A percentile compares a stretch with the other conserved stretches of the same genome.
Conservation (phyloP, 2,329 filamentous ascomycete species). For the Paracoccidioides lutzii region DNA sequence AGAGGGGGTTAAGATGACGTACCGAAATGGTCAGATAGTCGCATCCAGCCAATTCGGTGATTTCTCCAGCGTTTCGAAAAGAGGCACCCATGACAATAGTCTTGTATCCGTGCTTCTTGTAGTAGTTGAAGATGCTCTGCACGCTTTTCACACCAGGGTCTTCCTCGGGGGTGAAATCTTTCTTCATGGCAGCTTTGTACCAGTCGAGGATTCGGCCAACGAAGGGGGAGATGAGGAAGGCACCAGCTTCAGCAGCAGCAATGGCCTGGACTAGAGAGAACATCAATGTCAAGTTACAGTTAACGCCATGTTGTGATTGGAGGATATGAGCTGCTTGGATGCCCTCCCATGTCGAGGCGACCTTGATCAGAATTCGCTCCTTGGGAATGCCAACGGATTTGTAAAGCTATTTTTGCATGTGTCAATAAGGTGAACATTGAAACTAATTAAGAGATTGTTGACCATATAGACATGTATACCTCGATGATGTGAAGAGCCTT, state of each 20-base stretch:
- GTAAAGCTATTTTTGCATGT: slow-evolving; percentile 57
- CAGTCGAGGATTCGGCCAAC: slow-evolving; percentile 98
- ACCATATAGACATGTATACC: slow-evolving; percentile 39
- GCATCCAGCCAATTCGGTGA: slow-evolving; percentile 94
- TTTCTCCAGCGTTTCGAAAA: slow-evolving; percentile 92
- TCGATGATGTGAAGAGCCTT: slow-evolving; percentile 97
- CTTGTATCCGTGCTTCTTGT: slow-evolving; percentile 99
- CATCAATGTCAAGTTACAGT: slow-evolving; percentile 98
- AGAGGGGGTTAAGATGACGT: slow-evolving; percentile 27
- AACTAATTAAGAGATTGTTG: neutral
- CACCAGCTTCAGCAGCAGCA: slow-evolving; percentile 83
- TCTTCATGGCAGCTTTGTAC: slow-evolving; percentile 94
- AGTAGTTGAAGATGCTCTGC: slow-evolving; percentile 96
- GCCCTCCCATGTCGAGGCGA: slow-evolving; percentile 98
- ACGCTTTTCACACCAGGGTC: slow-evolving; percentile 96
- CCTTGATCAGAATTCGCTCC: slow-evolving; percentile 94
- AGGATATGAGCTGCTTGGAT: slow-evolving; percentile 98
- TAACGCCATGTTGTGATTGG: slow-evolving; percentile 89
- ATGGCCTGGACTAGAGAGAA: slow-evolving; percentile 94
- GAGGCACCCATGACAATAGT: slow-evolving; percentile 99
- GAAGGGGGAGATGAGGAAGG: slow-evolving; percentile 98
- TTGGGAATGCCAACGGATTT: slow-evolving; percentile 81
- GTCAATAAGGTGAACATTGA: slow-evolving; percentile 14
- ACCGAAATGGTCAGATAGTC: slow-evolving; percentile 98
- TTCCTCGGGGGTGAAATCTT: slow-evolving; percentile 77